Evolutionary conservation across 768 basidiomycete species (phyloP).

Genomic region (Tulasnella sp.): DNA sequence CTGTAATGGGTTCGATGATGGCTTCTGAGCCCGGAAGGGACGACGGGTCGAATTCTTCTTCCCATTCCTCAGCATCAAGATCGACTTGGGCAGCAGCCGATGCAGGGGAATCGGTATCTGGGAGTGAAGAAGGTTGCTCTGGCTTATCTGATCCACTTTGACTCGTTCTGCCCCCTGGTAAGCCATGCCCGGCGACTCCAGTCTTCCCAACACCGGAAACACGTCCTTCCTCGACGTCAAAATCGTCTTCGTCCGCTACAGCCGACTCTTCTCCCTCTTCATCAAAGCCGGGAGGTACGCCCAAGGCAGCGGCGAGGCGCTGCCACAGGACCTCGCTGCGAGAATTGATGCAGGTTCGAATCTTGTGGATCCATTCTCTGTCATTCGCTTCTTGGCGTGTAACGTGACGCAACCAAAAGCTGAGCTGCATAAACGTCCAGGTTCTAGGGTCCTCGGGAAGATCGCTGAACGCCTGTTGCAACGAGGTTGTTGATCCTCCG

Average conservation of each 20-base stretch:
- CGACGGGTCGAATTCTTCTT: slow-evolving; percentile 6
- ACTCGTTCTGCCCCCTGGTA: neutral
- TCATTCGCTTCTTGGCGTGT: slow-evolving; percentile 56
- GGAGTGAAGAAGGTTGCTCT: too few relatives aligned
- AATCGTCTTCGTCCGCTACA: slow-evolving; percentile 41
- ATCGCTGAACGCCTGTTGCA: slow-evolving; percentile 17
- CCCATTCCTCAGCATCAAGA: neutral
- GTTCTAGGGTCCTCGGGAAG: slow-evolving; percentile 38
- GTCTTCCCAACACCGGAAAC: neutral
- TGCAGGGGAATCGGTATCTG: neutral
- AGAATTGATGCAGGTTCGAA: slow-evolving; percentile 60
- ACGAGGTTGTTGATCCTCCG: slow-evolving; percentile 24
- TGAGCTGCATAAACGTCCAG: slow-evolving; percentile 65
- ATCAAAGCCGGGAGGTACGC: slow-evolving; percentile 68
- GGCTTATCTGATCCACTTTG: neutral
- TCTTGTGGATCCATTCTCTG: slow-evolving; percentile 55
- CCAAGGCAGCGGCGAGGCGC: slow-evolving; percentile 73
- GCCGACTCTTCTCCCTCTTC: slow-evolving; percentile 23
- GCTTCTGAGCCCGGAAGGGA: slow-evolving; percentile 8
- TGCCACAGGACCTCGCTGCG: slow-evolving; percentile 87
- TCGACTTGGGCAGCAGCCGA: neutral
- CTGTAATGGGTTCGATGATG: slow-evolving; percentile 5
- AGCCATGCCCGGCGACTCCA: neutral
- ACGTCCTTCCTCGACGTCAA: slow-evolving; percentile 8
- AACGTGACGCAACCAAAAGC: slow-evolving; percentile 50